phyloP scores from a whole-genome alignment of 805 yeast species.

The Saccharomycopsis schoenii region DNA sequence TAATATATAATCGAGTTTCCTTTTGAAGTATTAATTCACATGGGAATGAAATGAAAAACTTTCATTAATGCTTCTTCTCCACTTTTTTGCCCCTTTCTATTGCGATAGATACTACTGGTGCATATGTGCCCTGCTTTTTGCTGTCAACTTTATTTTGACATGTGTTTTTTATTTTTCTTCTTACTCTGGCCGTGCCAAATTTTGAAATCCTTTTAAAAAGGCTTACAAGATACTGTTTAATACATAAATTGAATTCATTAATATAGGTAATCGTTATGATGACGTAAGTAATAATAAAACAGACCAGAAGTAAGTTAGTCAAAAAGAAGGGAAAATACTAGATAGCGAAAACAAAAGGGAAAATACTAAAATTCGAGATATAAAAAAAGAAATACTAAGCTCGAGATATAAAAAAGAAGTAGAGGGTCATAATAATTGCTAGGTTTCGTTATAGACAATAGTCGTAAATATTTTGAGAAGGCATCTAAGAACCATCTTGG shows the following conservation, averaged over 20 bases:
- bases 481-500: neutral
- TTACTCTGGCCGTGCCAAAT: neutral
- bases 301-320: neutral
- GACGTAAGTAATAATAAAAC: neutral
- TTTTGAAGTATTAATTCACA: too few species aligned
- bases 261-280: neutral
- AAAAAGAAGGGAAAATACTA: neutral
- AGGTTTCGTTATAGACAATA: neutral
- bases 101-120: neutral
- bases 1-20: too few species aligned
- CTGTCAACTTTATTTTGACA: too few species aligned
- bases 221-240: neutral
- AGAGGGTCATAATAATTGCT: neutral
- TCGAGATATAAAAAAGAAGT: neutral
- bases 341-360: neutral
- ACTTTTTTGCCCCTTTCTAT: neutral
- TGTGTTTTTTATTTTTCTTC: neutral
- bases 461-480: neutral
- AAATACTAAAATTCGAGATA: neutral
- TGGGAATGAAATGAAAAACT: neutral
- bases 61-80: neutral
- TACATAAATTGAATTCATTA: neutral
- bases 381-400: neutral
- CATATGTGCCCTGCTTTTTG: neutral
- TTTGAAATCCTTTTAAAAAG: neutral